These are phyloP conservation scores for Naematelia aurantialba DNA, from an alignment of 768 basidiomycete species.

Conservation along the genomic window DNA sequence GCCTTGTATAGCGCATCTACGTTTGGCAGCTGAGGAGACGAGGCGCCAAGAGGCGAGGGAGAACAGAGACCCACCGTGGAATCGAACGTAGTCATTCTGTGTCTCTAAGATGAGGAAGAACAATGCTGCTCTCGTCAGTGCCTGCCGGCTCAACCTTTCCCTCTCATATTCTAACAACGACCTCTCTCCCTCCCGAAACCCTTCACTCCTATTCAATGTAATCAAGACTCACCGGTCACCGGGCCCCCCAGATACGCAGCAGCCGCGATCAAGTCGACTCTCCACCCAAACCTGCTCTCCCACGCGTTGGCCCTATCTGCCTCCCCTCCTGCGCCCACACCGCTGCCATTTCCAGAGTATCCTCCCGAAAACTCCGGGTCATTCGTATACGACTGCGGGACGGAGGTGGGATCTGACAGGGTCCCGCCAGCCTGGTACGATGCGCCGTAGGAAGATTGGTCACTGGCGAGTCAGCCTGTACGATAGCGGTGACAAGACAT, in stretches of 20 bases:
- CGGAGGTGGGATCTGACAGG: conserved; percentile 38
- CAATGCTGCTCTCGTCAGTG: conserved; percentile 55
- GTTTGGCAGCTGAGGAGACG: no score
- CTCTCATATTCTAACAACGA: neutral
- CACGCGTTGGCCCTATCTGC: conserved; percentile 57
- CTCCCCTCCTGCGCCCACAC: conserved; percentile 17
- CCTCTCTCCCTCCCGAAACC: neutral
- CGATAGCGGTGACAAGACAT: no score
- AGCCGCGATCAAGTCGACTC: conserved; percentile 66
- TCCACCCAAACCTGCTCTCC: conserved; percentile 66
- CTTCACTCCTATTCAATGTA: no score
- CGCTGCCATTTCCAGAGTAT: conserved; percentile 47
- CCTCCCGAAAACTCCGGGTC: conserved; percentile 41
- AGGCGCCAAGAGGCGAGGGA: neutral
- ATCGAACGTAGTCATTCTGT: conserved; percentile 70
- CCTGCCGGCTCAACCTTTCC: neutral
- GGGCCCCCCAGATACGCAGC: conserved; percentile 67
- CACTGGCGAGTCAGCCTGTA: no score
- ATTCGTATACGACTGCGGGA: conserved; percentile 39
- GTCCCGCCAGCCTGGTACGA: conserved; percentile 71
- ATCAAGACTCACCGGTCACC: conserved; percentile 60
- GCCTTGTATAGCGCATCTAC: no score
- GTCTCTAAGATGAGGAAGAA: conserved; percentile 68
- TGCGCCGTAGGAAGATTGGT: conserved; percentile 46
- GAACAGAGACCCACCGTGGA: conserved; percentile 59